These are phyloP conservation scores for Epichloe bromicola DNA, from an alignment of 2,329 filamentous ascomycete species.

Conservation along the genomic window DNA sequence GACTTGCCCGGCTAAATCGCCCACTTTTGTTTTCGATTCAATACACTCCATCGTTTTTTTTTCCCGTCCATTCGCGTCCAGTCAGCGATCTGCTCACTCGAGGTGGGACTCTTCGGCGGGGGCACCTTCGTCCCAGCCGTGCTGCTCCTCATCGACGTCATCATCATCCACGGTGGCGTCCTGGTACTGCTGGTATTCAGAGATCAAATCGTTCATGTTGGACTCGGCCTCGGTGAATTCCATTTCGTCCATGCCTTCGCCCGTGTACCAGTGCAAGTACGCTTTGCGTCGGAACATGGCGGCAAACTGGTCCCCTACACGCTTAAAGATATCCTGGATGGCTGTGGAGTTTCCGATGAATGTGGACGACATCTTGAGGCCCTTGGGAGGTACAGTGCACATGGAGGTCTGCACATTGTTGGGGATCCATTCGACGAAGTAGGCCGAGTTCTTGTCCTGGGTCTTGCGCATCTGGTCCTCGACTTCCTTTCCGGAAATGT, in stretches of 20 bases:
- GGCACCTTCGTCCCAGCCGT: constrained; percentile 48
- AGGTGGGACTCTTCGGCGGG: constrained; percentile 43
- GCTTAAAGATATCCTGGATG: constrained; percentile 99
- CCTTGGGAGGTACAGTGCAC: constrained; percentile 94
- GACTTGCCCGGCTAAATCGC: background rate
- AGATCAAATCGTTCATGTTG: constrained; percentile 99
- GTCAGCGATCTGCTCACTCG: background rate
- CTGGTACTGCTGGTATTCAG: constrained; percentile 99
- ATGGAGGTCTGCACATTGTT: constrained; percentile 99
- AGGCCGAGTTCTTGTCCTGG: constrained; percentile 98
- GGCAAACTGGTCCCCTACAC: constrained; percentile 97
- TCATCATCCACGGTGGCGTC: constrained; percentile 94
- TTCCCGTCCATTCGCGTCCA: background rate
- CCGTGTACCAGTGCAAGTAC: constrained; percentile 99
- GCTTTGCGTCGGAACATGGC: constrained; percentile 99
- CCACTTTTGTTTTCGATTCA: background rate
- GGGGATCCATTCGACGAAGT: constrained; percentile 99
- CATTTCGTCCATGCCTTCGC: constrained; percentile 99
- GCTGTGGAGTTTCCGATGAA: constrained; percentile 99
- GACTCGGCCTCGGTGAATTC: constrained; percentile 99
- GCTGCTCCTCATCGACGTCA: constrained; percentile 82
- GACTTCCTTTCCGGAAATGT: constrained; percentile 99
- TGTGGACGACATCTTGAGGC: constrained; percentile 96
- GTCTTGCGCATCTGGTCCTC: constrained; percentile 99
- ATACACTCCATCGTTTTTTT: background rate